Evolutionary conservation across 2,329 filamentous ascomycete genomes (phyloP), one percentile per base, ranked within the genome.

Genomic region (Fusarium sp.): DNA sequence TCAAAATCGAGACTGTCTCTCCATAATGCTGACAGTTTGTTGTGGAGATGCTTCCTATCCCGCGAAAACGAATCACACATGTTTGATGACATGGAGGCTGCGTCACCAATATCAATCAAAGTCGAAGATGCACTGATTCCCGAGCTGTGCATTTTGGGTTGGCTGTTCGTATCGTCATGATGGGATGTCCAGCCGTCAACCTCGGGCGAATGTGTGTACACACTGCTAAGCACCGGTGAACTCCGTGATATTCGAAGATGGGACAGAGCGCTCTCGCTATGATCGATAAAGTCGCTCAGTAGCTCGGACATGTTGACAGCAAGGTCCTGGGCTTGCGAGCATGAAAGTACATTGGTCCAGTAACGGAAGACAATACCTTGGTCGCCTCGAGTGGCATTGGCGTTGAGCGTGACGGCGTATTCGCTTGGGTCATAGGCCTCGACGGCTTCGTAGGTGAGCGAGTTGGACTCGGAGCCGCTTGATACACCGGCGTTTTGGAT

Each of bases 401-500:
- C 76, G 17, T 80, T 80, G 33, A 81, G 70, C 0, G 79, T 79
- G 2, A 80, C 63, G 1, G 75, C 75, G 29, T 80, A 80, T 46
- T 81, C 79, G 62, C 77, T 80, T 4, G 79, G 75, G 20, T 76
- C 75, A 17, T 71, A 63, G 2, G 74, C 73, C 14, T 76, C 62
- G 1, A 77, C 42, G 0, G 71, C 45, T 14, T 77, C 69, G n/a
- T 66, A 67, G 15, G 2, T 50, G n/a, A 75, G 65, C 1, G 54
- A 20, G 1, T 47, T 35, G 8, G 42, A 11, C 15, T 71, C 53
- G 4, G 54, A 49, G 15, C 17, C 53, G 5, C 31, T 42, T 1
- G 66, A 31, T 7, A 45, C 54, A 31, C 75, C 73, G 4, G 71
- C 39, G 20, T 74, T 76, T 47, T 81, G 80, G 58, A 80, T 80